phyloP scores from a whole-genome alignment of 2,329 filamentous ascomycete genomes.

The Penicillium sp. region DNA sequence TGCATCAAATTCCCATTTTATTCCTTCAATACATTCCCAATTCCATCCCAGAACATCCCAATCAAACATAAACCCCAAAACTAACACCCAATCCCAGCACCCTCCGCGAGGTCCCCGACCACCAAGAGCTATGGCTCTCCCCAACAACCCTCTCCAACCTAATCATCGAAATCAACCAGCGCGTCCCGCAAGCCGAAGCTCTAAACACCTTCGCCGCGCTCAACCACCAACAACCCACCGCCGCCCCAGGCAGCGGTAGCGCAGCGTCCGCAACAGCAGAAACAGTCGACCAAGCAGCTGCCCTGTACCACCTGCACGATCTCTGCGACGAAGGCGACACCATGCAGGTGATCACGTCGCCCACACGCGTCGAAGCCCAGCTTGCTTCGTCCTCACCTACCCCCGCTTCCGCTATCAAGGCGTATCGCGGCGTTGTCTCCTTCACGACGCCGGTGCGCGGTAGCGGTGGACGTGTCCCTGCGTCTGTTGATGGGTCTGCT shows the following conservation, averaged over 20 bases:
- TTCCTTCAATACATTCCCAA: not conserved
- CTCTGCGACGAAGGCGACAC: conserved; percentile 65
- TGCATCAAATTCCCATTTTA: not conserved
- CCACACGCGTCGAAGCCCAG: conserved; percentile 57
- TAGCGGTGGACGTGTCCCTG: not conserved
- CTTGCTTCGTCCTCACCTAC: conserved; percentile 35
- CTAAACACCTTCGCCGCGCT: conserved; percentile 25
- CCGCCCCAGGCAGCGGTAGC: conserved; percentile 33
- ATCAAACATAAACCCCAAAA: not conserved
- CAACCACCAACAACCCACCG: conserved; percentile 21
- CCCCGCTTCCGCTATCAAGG: conserved; percentile 14
- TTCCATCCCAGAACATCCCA: not conserved
- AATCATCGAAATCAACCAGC: conserved; percentile 87
- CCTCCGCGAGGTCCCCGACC: conserved; percentile 47
- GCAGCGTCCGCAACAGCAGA: conserved; percentile 50
- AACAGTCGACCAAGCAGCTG: conserved; percentile 65
- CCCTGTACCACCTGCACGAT: conserved; percentile 63
- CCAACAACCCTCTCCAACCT: conserved; percentile 78
- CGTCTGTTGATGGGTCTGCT: not conserved
- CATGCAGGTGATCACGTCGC: conserved; percentile 66
- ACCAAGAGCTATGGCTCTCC: conserved; percentile 92
- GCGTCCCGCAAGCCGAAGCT: conserved; percentile 53
- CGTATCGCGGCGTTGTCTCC: conserved; percentile 32
- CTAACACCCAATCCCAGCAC: conserved; percentile 25
- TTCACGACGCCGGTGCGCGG: conserved; percentile 24